phyloP scores from a whole-genome alignment of 345 rosid genomes.

The Theobroma cacao region DNA sequence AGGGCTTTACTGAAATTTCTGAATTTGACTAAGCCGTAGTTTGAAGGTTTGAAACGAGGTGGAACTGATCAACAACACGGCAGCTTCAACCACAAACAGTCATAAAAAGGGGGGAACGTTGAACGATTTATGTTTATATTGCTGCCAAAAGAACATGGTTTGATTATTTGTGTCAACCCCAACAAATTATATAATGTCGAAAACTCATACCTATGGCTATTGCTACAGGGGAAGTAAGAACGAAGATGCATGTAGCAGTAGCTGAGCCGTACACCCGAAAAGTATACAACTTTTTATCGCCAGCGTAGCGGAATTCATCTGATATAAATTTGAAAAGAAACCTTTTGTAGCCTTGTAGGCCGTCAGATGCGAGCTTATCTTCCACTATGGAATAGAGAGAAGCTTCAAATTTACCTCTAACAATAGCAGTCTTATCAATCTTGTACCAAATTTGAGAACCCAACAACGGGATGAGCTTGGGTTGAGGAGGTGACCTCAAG shows the following conservation, averaged over 20 bases:
- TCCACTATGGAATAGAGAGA: neutral
- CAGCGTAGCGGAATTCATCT: neutral
- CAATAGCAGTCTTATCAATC: neutral
- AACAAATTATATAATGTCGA: neutral
- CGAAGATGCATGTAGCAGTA: neutral
- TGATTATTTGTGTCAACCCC: neutral
- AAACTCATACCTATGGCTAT: neutral
- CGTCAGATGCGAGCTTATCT: neutral
- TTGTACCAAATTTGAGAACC: neutral
- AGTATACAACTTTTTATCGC: neutral
- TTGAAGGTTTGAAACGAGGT: constrained; percentile 18
- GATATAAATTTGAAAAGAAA: neutral
- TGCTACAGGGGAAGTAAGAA: neutral
- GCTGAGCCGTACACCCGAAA: neutral
- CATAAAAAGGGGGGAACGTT: constrained; percentile 1
- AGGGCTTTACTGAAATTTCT: neutral
- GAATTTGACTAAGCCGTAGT: constrained; percentile 14
- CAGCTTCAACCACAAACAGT: neutral
- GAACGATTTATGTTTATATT: neutral
- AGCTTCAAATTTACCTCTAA: neutral
- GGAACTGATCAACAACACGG: constrained; percentile 30
- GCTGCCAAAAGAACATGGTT: neutral
- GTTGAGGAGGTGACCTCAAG: neutral
- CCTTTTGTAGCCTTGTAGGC: neutral
- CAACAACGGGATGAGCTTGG: neutral